Evolutionary conservation across 805 yeast species (phyloP).

Genomic region (Phaffomyces thermotolerans): DNA sequence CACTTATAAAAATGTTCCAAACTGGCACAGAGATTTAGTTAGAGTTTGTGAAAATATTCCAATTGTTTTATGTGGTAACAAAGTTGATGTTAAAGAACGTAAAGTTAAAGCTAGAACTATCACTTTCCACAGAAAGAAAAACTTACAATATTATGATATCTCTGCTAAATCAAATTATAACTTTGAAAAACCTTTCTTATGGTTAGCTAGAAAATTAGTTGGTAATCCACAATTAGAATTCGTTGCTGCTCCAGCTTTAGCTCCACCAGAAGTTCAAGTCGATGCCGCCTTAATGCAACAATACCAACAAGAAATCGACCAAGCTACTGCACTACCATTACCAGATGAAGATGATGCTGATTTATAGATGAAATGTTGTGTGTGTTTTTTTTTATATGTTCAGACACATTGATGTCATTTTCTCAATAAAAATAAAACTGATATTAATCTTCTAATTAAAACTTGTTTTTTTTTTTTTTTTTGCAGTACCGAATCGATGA

Average conservation of each 20-base stretch:
- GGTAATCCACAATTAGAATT: constrained; percentile 98
- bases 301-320: constrained; percentile 99
- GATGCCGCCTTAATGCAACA: constrained; percentile 95
- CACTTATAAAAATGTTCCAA: constrained; percentile 99
- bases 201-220: constrained; percentile 98
- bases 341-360: constrained; percentile 99
- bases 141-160: constrained; percentile 98
- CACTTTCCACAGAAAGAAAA: constrained; percentile 99
- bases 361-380: constrained; percentile 43
- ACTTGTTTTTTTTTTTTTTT: not conserved
- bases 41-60: constrained; percentile 99
- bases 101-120: constrained; percentile 99
- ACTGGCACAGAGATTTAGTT: constrained; percentile 99
- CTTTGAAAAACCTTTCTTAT: constrained; percentile 98
- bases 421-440: not conserved
- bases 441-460: not conserved
- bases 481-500: too few relatives aligned
- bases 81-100: constrained; percentile 99
- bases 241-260: constrained; percentile 98
- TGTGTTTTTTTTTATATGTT: not conserved
- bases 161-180: constrained; percentile 99
- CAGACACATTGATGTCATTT: not conserved
- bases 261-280: constrained; percentile 98
- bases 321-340: constrained; percentile 98
- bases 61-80: constrained; percentile 97